A percentile compares a stretch with the other conserved stretches of the same genome.
phyloP scores from a whole-genome alignment of 2,329 filamentous ascomycete species.

The Apiospora marii region DNA sequence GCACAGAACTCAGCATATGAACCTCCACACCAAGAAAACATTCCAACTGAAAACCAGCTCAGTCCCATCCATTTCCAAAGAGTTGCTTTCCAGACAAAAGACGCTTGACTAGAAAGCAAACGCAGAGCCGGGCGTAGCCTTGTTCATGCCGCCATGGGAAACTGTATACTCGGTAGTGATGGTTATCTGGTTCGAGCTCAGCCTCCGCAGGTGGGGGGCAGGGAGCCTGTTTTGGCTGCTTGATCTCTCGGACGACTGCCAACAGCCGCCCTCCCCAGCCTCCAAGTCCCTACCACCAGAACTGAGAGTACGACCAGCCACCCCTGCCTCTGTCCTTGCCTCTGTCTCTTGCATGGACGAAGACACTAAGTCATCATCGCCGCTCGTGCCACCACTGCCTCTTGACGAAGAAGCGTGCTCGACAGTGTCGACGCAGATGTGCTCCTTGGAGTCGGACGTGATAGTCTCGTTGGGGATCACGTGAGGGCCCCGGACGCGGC shows the following conservation, averaged over 20 bases:
- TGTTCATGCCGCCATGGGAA: not conserved
- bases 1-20: not conserved
- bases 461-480: conserved; percentile 21
- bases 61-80: not conserved
- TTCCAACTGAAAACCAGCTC: not conserved
- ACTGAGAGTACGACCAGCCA: too few species aligned
- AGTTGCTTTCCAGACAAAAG: not conserved
- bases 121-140: not conserved
- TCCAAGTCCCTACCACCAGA: not conserved
- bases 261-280: not conserved
- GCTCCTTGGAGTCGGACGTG: conserved; percentile 32
- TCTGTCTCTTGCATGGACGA: conserved; percentile 26
- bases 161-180: conserved; percentile 35
- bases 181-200: conserved; percentile 25
- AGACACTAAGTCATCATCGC: conserved; percentile 26
- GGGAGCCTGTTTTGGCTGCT: not conserved
- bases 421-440: conserved; percentile 28
- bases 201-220: not conserved
- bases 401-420: not conserved
- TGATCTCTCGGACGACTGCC: not conserved
- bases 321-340: not conserved
- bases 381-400: not conserved
- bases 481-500: not conserved
- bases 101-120: not conserved
- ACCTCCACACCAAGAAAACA: not conserved